Conservation (phyloP, 768 basidiomycete genomes). For the Lactifluus volemus region DNA sequence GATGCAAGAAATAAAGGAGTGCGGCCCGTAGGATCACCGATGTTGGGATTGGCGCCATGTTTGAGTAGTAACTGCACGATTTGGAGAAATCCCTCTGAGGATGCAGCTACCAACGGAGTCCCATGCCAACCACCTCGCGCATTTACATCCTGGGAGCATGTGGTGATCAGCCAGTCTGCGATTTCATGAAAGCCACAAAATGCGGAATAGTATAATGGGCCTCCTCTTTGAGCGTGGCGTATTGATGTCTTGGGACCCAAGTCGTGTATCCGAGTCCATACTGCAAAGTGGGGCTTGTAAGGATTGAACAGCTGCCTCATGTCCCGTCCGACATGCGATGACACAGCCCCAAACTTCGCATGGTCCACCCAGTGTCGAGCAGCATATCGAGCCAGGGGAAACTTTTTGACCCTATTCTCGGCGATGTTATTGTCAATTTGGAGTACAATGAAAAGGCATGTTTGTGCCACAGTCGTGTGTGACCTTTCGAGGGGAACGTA, state of each 20-base stretch:
- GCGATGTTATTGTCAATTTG: not conserved
- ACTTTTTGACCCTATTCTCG: not conserved
- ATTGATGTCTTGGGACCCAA: too few species aligned
- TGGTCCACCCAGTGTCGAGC: not conserved
- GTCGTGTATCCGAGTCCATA: not conserved
- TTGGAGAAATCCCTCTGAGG: not conserved
- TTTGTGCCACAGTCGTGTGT: not conserved
- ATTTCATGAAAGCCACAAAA: not conserved
- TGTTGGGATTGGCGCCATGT: not conserved
- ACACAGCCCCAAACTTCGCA: not conserved
- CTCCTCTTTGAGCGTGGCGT: too few species aligned
- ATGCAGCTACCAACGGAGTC: not conserved
- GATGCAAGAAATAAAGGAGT: not conserved
- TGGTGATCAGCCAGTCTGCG: not conserved
- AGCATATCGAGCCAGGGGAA: not conserved
- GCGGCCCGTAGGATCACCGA: fast-evolving
- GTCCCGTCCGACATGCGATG: not conserved
- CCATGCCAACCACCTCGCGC: too few species aligned
- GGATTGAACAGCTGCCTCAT: not conserved
- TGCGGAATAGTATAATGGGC: not conserved
- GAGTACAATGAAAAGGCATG: not conserved
- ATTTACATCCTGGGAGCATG: not conserved
- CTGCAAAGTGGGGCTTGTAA: not conserved
- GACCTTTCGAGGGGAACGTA: not conserved
- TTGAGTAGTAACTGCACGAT: not conserved